phyloP scores from a whole-genome alignment of 1,284 basidiomycete genomes.

The Cryptococcus sp. region DNA sequence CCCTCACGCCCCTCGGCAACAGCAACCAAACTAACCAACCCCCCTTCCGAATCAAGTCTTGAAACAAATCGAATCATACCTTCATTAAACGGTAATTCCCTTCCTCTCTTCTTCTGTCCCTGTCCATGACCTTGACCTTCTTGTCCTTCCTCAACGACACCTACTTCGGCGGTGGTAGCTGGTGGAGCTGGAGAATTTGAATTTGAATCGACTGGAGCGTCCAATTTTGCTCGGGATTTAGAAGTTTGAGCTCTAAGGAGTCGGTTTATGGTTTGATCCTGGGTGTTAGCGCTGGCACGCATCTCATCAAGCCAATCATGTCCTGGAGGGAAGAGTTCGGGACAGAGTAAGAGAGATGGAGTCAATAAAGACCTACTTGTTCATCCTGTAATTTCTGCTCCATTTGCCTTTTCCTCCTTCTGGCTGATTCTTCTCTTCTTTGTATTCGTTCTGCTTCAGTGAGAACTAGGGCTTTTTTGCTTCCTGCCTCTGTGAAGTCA shows the following conservation, averaged over 20 bases:
- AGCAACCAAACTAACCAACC: slow-evolving; percentile 18
- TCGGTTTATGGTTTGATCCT: slow-evolving; percentile 77
- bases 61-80: slow-evolving; percentile 28
- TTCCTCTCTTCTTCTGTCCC: no score
- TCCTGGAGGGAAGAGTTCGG: no score
- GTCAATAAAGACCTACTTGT: slow-evolving; percentile 56
- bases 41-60: slow-evolving; percentile 12
- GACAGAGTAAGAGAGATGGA: no score
- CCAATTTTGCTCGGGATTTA: slow-evolving; percentile 62
- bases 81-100: slow-evolving; percentile 45
- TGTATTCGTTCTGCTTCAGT: slow-evolving; percentile 78
- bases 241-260: slow-evolving; percentile 77
- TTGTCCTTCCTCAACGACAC: not conserved
- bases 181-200: slow-evolving; percentile 19
- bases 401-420: slow-evolving; percentile 75
- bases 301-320: slow-evolving; percentile 32
- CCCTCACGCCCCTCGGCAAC: slow-evolving; percentile 31
- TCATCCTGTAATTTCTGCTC: slow-evolving; percentile 91
- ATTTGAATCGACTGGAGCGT: slow-evolving; percentile 45
- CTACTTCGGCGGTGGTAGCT: slow-evolving; percentile 31
- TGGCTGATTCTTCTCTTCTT: slow-evolving; percentile 75
- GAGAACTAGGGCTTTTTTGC: slow-evolving; percentile 64
- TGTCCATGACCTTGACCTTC: no score
- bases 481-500: slow-evolving; percentile 50
- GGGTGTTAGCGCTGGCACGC: slow-evolving; percentile 42